Base-by-base conservation (phyloP, 1,284 basidiomycete species). In the Mycosarcoma mackinlayi region DNA sequence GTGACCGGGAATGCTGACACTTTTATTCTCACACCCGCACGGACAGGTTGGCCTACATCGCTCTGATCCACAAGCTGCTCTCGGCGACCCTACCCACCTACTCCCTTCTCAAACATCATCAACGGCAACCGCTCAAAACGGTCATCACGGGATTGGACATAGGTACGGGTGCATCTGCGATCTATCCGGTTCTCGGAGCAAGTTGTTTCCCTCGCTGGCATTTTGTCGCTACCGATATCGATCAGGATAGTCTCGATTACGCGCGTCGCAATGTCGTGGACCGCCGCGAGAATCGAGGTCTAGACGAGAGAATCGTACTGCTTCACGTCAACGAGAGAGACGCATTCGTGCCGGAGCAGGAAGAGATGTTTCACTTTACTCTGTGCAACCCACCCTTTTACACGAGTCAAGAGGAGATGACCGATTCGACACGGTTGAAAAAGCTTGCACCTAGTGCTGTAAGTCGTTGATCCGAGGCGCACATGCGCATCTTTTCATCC, bases 351-450 rank as follows among this genome's bases (percentile, higher is more conserved):
- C 84, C 85, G 8, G 14, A 1, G 14, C 6, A 25, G 14, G 38
- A 21, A 0, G 27, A 9, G 19, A 21, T 13, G 31, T 23, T 13
- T 33, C 65, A 73, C 18, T 66, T 94, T 72, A 89, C 89, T 0
- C 92, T 98, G 89, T 97, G 94, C 84, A 98, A 98, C 79, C 95
- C 95, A 0, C 94, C 94, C 0, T 98, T 98, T 83, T 98, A 95
- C 79, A 81, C 84, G 13, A 91, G 88, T 49, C 75, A 81, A 0
- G 87, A 88, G 21, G 94, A 98, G 56, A 87, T 94, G 69, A 21
- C 49, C 4, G 35, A 47, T 0, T 37, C 45, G 39, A 60, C 67
- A 1, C n/a, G 8, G 11, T 23, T 53, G 23, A 78, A 78, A 37
- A 35, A 21, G 19, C 16, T n/a, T 13, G 34, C 44, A n/a, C 54